These are phyloP conservation scores for Fusarium cyanostomum DNA, from an alignment of 2,329 filamentous ascomycete species.

Conservation along the genomic window DNA sequence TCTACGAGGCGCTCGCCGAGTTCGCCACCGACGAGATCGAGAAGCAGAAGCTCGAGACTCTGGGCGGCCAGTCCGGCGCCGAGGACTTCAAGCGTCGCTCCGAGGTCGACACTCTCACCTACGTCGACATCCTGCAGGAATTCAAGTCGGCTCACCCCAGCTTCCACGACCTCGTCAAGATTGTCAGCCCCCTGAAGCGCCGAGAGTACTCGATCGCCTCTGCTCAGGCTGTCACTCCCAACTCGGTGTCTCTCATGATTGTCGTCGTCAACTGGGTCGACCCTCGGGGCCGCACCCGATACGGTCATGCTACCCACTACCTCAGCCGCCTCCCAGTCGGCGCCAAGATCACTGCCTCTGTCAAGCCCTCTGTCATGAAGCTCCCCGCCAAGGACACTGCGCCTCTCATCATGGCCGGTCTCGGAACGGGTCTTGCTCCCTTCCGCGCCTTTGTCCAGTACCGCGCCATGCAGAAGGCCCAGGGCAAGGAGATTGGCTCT, in stretches of 20 bases:
- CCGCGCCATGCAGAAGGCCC: slow-evolving; percentile 96
- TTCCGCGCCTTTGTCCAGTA: slow-evolving; percentile 99
- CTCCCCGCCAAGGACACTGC: slow-evolving; percentile 87
- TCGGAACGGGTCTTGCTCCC: slow-evolving; percentile 97
- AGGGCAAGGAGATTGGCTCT: slow-evolving; percentile 92
- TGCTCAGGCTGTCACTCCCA: slow-evolving; percentile 92
- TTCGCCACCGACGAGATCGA: slow-evolving; percentile 86
- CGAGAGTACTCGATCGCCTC: slow-evolving; percentile 99
- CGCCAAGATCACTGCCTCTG: slow-evolving; percentile 84
- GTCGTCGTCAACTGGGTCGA: slow-evolving; percentile 98
- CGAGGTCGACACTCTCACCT: slow-evolving; percentile 92
- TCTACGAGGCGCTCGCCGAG: slow-evolving; percentile 92
- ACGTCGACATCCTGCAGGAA: slow-evolving; percentile 88
- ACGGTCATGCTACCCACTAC: slow-evolving; percentile 93
- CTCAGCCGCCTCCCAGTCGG: slow-evolving; percentile 80
- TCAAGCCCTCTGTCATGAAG: slow-evolving; percentile 99
- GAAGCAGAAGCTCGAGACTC: slow-evolving; percentile 78
- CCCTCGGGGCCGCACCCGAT: slow-evolving; percentile 84
- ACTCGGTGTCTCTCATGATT: slow-evolving; percentile 91
- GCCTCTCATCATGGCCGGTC: slow-evolving; percentile 97
- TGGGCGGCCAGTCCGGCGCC: slow-evolving; percentile 82
- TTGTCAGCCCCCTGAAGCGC: slow-evolving; percentile 92
- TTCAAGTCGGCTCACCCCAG: slow-evolving; percentile 88
- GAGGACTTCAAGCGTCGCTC: slow-evolving; percentile 91
- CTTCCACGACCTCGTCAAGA: slow-evolving; percentile 88